Percentiles rank a stretch among this genome's conserved stretches.
These are phyloP conservation scores for Biscogniauxia marginata DNA, from an alignment of 2,329 filamentous ascomycete genomes.

Conservation along the genomic window DNA sequence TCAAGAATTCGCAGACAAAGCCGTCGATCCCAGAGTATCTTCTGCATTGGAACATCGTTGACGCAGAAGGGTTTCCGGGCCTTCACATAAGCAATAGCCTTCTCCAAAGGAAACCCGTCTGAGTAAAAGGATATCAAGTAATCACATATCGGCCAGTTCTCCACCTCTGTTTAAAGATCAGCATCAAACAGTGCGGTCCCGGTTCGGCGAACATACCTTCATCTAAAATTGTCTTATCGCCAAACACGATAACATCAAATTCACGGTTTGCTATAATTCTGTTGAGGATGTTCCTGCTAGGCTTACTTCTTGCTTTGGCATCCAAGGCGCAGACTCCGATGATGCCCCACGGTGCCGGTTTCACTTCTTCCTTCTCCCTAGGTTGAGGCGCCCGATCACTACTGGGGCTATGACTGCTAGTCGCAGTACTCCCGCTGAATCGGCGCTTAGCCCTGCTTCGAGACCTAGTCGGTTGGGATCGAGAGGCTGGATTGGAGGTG, in stretches of 20 bases:
- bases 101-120: slow-evolving; percentile 93
- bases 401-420: slow-evolving; percentile 77
- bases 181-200: not conserved
- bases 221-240: slow-evolving; percentile 97
- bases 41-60: slow-evolving; percentile 97
- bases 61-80: slow-evolving; percentile 94
- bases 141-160: slow-evolving; percentile 55
- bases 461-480: slow-evolving; percentile 52
- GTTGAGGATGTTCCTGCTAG: slow-evolving; percentile 93
- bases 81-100: slow-evolving; percentile 93
- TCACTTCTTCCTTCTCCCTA: slow-evolving; percentile 59
- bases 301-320: slow-evolving; percentile 94
- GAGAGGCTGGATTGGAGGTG: slow-evolving; percentile 32
- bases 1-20: slow-evolving; percentile 87
- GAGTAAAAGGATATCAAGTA: slow-evolving; percentile 98
- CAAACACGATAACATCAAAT: slow-evolving; percentile 96
- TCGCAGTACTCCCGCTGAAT: slow-evolving; percentile 78
- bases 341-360: slow-evolving; percentile 60
- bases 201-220: slow-evolving; percentile 58
- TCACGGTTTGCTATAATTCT: slow-evolving; percentile 85
- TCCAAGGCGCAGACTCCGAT: slow-evolving; percentile 96
- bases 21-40: slow-evolving; percentile 92
- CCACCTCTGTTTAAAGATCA: slow-evolving; percentile 39
- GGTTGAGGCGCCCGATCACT: slow-evolving; percentile 61
- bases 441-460: slow-evolving; percentile 70